Conservation (phyloP, 192 early-diverging fungal genomes). For the Paraglomus occultum region DNA sequence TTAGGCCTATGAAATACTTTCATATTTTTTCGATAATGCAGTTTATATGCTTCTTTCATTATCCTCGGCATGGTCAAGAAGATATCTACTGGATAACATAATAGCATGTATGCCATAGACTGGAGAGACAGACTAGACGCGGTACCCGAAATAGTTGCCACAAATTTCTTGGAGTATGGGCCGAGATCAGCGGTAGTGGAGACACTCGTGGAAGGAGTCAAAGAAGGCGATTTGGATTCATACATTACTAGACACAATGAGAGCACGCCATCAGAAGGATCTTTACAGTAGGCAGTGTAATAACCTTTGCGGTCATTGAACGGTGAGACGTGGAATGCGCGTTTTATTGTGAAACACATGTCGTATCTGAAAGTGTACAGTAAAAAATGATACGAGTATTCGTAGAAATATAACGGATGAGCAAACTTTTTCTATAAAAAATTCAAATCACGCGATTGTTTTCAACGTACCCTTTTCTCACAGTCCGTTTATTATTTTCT, state of each 20-base stretch:
- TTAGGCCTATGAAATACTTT: constrained; percentile 50
- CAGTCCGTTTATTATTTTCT: constrained; percentile 19
- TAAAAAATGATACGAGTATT: no score
- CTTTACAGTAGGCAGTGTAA: constrained; percentile 23
- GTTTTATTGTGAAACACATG: constrained; percentile 24
- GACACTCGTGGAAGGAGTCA: neutral
- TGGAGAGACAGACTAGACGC: constrained; percentile 14
- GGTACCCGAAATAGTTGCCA: constrained; percentile 29
- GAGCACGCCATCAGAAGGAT: neutral
- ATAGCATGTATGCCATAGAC: constrained; percentile 30
- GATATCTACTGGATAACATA: constrained; percentile 43
- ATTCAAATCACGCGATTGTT: neutral
- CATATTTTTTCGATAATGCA: constrained; percentile 46
- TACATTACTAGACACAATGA: constrained; percentile 18
- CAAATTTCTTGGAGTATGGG: constrained; percentile 23
- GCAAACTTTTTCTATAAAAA: neutral
- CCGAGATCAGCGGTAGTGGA: neutral
- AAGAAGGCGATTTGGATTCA: constrained; percentile 4
- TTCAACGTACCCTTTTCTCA: constrained; percentile 8
- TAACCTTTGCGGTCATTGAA: constrained; percentile 37
- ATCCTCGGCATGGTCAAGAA: constrained; percentile 59
- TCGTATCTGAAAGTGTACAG: neutral
- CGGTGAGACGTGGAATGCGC: constrained; percentile 38
- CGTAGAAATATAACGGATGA: no score
- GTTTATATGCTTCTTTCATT: constrained; percentile 46